Conservation (phyloP, 768 basidiomycete species). For the Suillus subalutaceus region DNA sequence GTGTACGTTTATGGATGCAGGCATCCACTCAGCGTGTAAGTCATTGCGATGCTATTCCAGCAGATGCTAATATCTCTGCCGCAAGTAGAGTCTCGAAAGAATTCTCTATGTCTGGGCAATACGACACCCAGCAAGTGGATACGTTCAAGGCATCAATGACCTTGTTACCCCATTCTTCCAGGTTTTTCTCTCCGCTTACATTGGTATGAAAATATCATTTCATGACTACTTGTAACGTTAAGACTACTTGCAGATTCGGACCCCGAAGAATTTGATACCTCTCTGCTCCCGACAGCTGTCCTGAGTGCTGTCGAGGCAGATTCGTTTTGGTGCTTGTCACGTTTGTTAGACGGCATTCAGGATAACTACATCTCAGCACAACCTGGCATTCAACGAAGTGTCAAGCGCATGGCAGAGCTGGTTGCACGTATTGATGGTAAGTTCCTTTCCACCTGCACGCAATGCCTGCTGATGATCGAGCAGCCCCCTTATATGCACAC, state of each 20-base stretch:
- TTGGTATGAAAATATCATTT: conserved; percentile 55
- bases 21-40: conserved; percentile 85
- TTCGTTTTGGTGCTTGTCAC: conserved; percentile 97
- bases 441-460: conserved; percentile 22
- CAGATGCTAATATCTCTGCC: conserved; percentile 18
- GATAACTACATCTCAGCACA: conserved; percentile 98
- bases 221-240: conserved; percentile 10
- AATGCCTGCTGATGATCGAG: neutral
- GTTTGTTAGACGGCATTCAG: conserved; percentile 94
- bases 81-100: conserved; percentile 80
- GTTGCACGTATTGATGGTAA: conserved; percentile 87
- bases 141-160: conserved; percentile 99
- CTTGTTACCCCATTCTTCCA: conserved; percentile 98
- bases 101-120: conserved; percentile 99
- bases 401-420: conserved; percentile 91
- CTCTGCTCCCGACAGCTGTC: conserved; percentile 65
- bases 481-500: conserved; percentile 87
- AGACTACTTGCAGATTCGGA: conserved; percentile 67
- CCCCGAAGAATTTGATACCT: conserved; percentile 87
- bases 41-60: conserved; percentile 9
- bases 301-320: conserved; percentile 94
- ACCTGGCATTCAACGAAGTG: conserved; percentile 93
- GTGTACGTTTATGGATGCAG: conserved; percentile 90
- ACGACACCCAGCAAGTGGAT: conserved; percentile 96
- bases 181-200: conserved; percentile 94